These are phyloP conservation scores for Arabidopsis arenosa DNA, from an alignment of 345 rosid species.

Conservation along the genomic window DNA sequence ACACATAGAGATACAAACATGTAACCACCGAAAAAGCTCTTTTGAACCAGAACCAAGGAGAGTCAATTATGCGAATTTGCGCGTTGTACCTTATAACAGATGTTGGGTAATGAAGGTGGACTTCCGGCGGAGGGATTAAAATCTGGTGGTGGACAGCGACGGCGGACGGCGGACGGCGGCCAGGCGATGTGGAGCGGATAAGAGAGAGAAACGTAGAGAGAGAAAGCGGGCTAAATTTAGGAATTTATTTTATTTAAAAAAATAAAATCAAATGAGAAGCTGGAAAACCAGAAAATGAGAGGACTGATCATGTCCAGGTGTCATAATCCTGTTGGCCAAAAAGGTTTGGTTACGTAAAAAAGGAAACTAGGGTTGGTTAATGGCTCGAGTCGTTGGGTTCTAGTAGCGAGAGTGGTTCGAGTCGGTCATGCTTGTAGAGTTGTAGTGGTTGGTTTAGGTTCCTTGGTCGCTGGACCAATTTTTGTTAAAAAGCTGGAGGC, in stretches of 20 bases:
- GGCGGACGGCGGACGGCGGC: constrained; percentile 28
- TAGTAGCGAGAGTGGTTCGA: constrained; percentile 1
- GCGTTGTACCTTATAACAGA: constrained; percentile 8
- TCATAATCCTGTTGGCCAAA: constrained; percentile 2
- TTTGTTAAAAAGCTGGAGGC: not conserved
- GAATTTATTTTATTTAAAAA: not conserved
- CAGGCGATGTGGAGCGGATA: constrained; percentile 30
- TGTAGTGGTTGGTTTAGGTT: not conserved
- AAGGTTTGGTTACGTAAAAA: constrained; percentile 12
- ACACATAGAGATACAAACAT: constrained; percentile 9
- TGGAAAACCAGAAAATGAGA: constrained; percentile 9
- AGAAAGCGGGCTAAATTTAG: constrained; percentile 22
- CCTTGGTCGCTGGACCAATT: not conserved
- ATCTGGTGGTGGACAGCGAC: constrained; percentile 23
- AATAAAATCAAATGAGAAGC: not conserved
- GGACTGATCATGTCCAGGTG: constrained; percentile 35
- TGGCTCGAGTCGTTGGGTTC: constrained; percentile 3
- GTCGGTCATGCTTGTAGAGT: not conserved
- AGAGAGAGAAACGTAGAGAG: constrained; percentile 44
- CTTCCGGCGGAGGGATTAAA: not conserved
- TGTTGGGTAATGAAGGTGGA: constrained; percentile 1
- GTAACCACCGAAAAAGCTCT: constrained; percentile 28
- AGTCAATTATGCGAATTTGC: constrained; percentile 23
- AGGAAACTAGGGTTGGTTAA: not conserved
- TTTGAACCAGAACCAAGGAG: not conserved